These are phyloP conservation scores for Amaranthus hypochondriacus DNA, from an alignment of 148 eudicot species.

Conservation along the genomic window DNA sequence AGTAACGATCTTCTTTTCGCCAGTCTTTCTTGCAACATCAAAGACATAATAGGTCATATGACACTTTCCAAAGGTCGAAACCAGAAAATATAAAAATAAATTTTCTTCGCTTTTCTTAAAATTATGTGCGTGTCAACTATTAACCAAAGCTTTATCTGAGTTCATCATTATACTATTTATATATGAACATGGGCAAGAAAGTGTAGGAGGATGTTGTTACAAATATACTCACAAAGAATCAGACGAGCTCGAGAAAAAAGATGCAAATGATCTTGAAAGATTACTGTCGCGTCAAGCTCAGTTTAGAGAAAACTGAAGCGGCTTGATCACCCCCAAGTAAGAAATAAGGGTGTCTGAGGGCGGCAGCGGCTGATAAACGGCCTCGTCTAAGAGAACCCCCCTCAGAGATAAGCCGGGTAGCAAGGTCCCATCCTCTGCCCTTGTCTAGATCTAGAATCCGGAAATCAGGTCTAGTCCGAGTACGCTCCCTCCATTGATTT, in stretches of 20 bases:
- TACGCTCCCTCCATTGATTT: conserved; percentile 72
- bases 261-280: neutral
- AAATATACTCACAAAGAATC: conserved; percentile 11
- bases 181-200: neutral
- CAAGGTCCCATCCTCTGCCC: conserved; percentile 97
- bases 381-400: conserved; percentile 69
- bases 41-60: neutral
- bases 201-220: conserved; percentile 1
- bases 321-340: conserved; percentile 95
- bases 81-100: no score
- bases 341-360: conserved; percentile 94
- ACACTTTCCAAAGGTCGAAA: no score
- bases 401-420: conserved; percentile 82
- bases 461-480: conserved; percentile 70
- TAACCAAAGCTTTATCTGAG: neutral
- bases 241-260: neutral
- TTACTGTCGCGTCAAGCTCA: conserved; percentile 54
- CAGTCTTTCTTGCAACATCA: neutral
- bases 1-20: neutral
- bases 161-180: neutral
- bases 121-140: neutral
- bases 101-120: neutral
- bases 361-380: conserved; percentile 91
- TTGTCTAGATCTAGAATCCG: conserved; percentile 83
- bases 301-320: conserved; percentile 82